phyloP scores from a whole-genome alignment of 2,329 filamentous ascomycete genomes.

The Akanthomyces lecanii region DNA sequence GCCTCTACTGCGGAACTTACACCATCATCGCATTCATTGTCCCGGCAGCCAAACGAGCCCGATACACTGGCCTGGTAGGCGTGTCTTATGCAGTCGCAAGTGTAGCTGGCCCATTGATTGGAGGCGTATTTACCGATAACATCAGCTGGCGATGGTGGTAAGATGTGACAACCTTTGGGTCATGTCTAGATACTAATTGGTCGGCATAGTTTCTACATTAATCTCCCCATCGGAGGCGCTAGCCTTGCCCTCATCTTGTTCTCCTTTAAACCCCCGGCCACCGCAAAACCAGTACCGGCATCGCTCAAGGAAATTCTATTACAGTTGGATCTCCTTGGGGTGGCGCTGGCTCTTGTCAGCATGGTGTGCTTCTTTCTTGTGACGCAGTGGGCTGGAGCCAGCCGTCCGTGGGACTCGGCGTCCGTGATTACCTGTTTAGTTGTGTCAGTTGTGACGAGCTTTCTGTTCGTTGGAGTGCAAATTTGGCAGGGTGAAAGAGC shows the following conservation, averaged over 20 bases:
- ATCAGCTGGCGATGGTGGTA: constrained; percentile 10
- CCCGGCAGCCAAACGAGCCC: constrained; percentile 19
- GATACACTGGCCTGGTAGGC: constrained; percentile 23
- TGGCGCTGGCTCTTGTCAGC: constrained; percentile 35
- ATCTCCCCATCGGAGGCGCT: constrained; percentile 21
- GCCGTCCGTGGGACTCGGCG: constrained; percentile 33
- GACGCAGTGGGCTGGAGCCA: constrained; percentile 38
- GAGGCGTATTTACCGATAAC: constrained; percentile 24
- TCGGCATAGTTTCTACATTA: constrained; percentile 24
- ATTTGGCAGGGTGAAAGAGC: constrained; percentile 8
- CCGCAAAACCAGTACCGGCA: constrained; percentile 28
- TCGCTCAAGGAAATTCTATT: constrained; percentile 34
- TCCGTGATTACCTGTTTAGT: constrained; percentile 35
- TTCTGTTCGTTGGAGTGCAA: constrained; percentile 24
- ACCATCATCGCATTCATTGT: constrained; percentile 37
- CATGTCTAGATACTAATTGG: neutral
- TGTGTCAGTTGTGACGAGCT: constrained; percentile 24
- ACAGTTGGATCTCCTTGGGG: constrained; percentile 26
- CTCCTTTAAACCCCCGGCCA: constrained; percentile 33
- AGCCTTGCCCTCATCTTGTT: constrained; percentile 23
- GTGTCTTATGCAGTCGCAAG: constrained; percentile 21
- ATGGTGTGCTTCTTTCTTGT: constrained; percentile 37
- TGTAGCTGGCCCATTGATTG: constrained; percentile 24
- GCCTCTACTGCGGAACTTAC: constrained; percentile 39
- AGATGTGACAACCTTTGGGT: neutral